A percentile compares a stretch with the other conserved stretches of the same genome.
These are phyloP conservation scores for Beauveria medogensis DNA, from an alignment of 2,329 filamentous ascomycete species.

Conservation along the genomic window DNA sequence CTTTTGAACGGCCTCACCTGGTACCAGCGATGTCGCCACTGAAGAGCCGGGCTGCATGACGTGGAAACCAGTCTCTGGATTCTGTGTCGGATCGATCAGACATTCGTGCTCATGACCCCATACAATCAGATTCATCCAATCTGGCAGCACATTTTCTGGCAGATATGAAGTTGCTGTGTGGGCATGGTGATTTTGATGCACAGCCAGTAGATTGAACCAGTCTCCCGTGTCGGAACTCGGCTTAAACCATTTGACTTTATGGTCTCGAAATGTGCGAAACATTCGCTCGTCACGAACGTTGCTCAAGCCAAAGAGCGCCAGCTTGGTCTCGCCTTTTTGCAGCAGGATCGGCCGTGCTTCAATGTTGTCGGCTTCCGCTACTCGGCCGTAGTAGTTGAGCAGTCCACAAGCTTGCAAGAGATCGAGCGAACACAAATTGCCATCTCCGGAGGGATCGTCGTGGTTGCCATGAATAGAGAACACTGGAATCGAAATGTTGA, in stretches of 20 bases:
- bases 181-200: conserved; percentile 93
- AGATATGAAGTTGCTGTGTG: conserved; percentile 90
- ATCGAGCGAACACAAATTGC: conserved; percentile 84
- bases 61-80: conserved; percentile 82
- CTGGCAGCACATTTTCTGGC: conserved; percentile 84
- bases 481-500: conserved; percentile 93
- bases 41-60: conserved; percentile 98
- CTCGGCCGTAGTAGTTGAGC: conserved; percentile 91
- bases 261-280: conserved; percentile 86
- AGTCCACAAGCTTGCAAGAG: conserved; percentile 84
- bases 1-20: conserved; percentile 84
- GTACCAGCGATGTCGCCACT: conserved; percentile 83
- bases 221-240: conserved; percentile 71
- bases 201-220: conserved; percentile 93
- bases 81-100: conserved; percentile 72
- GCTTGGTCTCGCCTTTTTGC: conserved; percentile 87
- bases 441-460: conserved; percentile 95
- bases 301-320: conserved; percentile 88
- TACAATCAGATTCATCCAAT: conserved; percentile 83
- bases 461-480: conserved; percentile 99
- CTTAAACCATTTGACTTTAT: conserved; percentile 88
- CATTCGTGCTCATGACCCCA: conserved; percentile 99
- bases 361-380: conserved; percentile 88
- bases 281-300: conserved; percentile 94
- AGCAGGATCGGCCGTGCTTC: conserved; percentile 83